Conservation (phyloP, 108 stramenopile genomes). For the Asterionellopsis glacialis region DNA sequence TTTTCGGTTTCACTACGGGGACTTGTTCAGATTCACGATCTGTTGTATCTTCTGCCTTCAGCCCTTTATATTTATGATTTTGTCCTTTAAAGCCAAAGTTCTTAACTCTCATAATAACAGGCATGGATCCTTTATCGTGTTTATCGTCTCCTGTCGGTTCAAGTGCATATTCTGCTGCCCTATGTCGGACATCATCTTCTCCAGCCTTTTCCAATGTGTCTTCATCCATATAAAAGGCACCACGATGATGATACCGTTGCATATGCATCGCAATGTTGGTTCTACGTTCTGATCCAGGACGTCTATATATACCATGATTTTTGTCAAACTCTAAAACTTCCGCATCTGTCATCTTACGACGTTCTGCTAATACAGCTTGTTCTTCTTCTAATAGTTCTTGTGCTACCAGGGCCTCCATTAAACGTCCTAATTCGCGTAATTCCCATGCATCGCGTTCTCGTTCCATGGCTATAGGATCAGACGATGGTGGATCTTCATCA, state of each 20-base stretch:
- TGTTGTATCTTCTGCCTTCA: constrained; percentile 93
- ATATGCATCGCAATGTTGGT: constrained; percentile 40
- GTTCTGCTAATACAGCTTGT: constrained; percentile 53
- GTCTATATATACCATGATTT: constrained; percentile 45
- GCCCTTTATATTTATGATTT: constrained; percentile 88
- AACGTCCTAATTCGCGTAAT: constrained; percentile 66
- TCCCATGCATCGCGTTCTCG: constrained; percentile 71
- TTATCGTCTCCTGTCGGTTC: constrained; percentile 89
- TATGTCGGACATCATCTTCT: constrained; percentile 81
- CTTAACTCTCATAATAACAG: constrained; percentile 90
- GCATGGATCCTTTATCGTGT: constrained; percentile 80
- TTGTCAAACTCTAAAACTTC: constrained; percentile 79
- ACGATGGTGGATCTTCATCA: constrained; percentile 38
- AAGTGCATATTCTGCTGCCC: constrained; percentile 71
- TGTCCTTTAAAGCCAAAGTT: constrained; percentile 92
- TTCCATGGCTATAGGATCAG: constrained; percentile 29
- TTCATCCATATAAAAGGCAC: constrained; percentile 98
- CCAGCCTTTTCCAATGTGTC: constrained; percentile 69
- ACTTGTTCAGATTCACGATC: constrained; percentile 23
- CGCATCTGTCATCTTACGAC: constrained; percentile 89
- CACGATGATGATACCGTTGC: constrained; percentile 95
- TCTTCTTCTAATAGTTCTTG: constrained; percentile 51
- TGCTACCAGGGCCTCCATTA: constrained; percentile 44
- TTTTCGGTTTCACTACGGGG: constrained; percentile 8
- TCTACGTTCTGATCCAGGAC: constrained; percentile 38